Conservation (phyloP, 2,329 filamentous ascomycete genomes). For the Neonectria hederae region DNA sequence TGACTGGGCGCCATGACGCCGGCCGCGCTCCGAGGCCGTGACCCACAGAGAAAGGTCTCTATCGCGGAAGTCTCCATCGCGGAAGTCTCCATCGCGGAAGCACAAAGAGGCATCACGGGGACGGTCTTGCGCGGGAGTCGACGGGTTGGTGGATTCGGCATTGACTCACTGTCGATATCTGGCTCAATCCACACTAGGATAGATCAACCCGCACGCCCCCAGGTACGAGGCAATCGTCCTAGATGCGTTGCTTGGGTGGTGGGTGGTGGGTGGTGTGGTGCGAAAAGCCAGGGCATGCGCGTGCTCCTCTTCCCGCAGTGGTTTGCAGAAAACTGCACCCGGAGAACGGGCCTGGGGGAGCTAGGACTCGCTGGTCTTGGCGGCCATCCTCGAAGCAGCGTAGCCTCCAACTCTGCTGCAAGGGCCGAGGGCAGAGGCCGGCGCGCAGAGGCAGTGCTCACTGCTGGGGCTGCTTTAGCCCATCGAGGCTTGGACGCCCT, state of each 20-base stretch:
- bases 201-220: conserved; percentile 16
- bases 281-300: conserved; percentile 27
- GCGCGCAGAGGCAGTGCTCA: conserved; percentile 30
- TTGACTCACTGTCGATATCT: conserved; percentile 37
- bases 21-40: neutral
- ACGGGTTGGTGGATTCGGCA: conserved; percentile 30
- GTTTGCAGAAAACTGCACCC: conserved; percentile 29
- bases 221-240: conserved; percentile 17
- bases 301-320: conserved; percentile 29
- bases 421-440: conserved; percentile 16
- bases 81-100: neutral
- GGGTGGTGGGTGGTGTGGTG: conserved; percentile 13
- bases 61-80: neutral
- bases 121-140: conserved; percentile 14
- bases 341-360: conserved; percentile 19
- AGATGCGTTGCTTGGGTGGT: conserved; percentile 20
- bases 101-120: conserved; percentile 33
- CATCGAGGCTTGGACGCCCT: conserved; percentile 36
- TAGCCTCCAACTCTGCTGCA: conserved; percentile 21
- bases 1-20: conserved; percentile 1
- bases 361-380: conserved; percentile 8
- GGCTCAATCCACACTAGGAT: too few species aligned
- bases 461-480: conserved; percentile 17
- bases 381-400: neutral
- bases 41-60: neutral